Evolutionary conservation across 1,139 yeast genomes (phyloP).

Genomic region (Yamadazyma diospyri): DNA sequence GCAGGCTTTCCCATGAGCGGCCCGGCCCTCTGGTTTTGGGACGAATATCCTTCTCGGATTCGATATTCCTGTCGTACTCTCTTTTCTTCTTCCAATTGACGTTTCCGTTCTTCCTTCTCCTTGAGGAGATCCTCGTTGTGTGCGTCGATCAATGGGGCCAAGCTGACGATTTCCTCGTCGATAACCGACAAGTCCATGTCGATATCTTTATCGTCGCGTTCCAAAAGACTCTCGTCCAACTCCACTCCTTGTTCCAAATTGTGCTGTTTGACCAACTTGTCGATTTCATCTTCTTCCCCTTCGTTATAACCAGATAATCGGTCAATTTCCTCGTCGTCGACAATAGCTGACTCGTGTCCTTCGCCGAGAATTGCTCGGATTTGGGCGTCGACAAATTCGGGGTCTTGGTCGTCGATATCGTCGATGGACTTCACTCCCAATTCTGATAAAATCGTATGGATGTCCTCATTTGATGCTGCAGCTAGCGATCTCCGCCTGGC

Average conservation of each 20-base stretch:
- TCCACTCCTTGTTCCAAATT: conserved; percentile 31
- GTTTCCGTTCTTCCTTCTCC: conserved; percentile 22
- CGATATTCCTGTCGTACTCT: conserved; percentile 16
- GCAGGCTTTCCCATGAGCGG: conserved; percentile 42
- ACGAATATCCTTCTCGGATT: background rate
- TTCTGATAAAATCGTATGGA: conserved; percentile 35
- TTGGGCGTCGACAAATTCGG: conserved; percentile 34
- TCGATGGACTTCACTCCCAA: conserved; percentile 37
- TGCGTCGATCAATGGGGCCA: conserved; percentile 38
- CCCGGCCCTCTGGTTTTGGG: conserved; percentile 15
- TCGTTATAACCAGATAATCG: conserved; percentile 23
- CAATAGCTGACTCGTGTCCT: conserved; percentile 18
- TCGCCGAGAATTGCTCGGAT: conserved; percentile 33
- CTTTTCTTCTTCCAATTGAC: conserved; percentile 22
- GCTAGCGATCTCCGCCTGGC: conserved; percentile 41
- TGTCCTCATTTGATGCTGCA: conserved; percentile 39
- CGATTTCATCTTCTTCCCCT: conserved; percentile 41
- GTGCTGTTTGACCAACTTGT: conserved; percentile 33
- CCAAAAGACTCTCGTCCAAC: conserved; percentile 22
- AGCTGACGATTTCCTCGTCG: conserved; percentile 40
- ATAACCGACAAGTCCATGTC: conserved; percentile 29
- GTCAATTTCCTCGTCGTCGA: conserved; percentile 20
- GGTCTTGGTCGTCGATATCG: conserved; percentile 33
- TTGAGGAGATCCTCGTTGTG: conserved; percentile 28
- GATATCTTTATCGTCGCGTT: conserved; percentile 17